phyloP scores from a whole-genome alignment of 2,329 filamentous ascomycete species.

The Penicillium janthinellum region DNA sequence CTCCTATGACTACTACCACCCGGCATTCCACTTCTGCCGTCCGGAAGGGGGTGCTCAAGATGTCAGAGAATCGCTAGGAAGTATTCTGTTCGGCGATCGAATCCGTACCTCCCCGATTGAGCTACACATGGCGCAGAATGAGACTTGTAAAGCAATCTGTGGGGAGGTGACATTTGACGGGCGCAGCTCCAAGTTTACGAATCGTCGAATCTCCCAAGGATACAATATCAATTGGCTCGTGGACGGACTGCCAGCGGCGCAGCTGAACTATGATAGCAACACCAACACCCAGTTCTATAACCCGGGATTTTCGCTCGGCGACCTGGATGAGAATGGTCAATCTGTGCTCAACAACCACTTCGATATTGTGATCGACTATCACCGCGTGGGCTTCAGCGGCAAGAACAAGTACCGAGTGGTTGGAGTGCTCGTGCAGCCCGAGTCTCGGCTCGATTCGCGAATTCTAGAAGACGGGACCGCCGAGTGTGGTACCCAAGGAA shows the following conservation, averaged over 20 bases:
- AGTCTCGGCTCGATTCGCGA: slow-evolving; percentile 64
- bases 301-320: slow-evolving; percentile 82
- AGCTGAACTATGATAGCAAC: slow-evolving; percentile 74
- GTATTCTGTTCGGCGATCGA: slow-evolving; percentile 94
- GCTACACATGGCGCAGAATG: slow-evolving; percentile 80
- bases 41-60: slow-evolving; percentile 75
- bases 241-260: slow-evolving; percentile 88
- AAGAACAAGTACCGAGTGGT: slow-evolving; percentile 79
- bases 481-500: slow-evolving; percentile 64
- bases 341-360: slow-evolving; percentile 89
- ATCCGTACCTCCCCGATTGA: slow-evolving; percentile 97
- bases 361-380: slow-evolving; percentile 90
- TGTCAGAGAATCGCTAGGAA: slow-evolving; percentile 86
- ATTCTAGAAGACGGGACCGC: slow-evolving; percentile 53
- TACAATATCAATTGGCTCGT: slow-evolving; percentile 96
- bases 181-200: slow-evolving; percentile 74
- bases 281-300: slow-evolving; percentile 82
- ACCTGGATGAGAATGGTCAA: slow-evolving; percentile 54
- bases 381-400: slow-evolving; percentile 63
- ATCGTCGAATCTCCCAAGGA: slow-evolving; percentile 75
- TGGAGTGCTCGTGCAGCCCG: slow-evolving; percentile 84
- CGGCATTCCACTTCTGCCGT: slow-evolving; percentile 82
- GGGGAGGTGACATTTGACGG: slow-evolving; percentile 65
- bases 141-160: slow-evolving; percentile 84
- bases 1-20: slow-evolving; percentile 94